Conservation (phyloP, 139 green algal species). For the Raphidocelis subcapitata region DNA sequence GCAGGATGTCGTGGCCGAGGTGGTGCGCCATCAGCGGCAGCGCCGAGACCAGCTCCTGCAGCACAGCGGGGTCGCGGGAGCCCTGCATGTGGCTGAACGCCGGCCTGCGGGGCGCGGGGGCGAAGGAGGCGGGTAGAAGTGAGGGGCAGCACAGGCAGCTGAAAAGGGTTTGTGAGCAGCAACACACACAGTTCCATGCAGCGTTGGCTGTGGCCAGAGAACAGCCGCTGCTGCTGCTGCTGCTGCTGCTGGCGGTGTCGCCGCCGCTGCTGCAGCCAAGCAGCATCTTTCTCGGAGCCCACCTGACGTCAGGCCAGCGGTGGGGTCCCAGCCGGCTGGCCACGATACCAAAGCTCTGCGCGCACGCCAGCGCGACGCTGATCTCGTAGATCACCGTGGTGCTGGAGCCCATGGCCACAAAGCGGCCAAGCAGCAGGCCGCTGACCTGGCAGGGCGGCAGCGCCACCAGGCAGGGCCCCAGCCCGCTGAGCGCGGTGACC, state of each 20-base stretch:
- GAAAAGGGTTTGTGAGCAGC: too few relatives aligned
- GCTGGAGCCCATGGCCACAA: constrained; percentile 22
- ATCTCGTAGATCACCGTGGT: constrained; percentile 21
- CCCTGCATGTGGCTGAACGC: constrained; percentile 15
- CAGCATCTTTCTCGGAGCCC: too few relatives aligned
- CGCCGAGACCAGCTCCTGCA: constrained; percentile 16
- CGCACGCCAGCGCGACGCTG: constrained; percentile 34
- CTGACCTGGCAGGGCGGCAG: constrained; percentile 20
- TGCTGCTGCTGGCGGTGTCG: too few relatives aligned
- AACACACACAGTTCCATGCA: too few relatives aligned
- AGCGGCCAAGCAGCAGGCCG: constrained; percentile 34
- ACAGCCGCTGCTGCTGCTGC: too few relatives aligned
- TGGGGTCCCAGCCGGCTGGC: constrained; percentile 25
- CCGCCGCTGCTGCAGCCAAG: too few relatives aligned
- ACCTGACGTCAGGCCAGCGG: constrained; percentile 35
- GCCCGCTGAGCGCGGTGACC: constrained; percentile 17
- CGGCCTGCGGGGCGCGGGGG: not conserved
- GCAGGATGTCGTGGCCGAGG: constrained; percentile 15
- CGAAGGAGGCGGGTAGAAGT: too few relatives aligned
- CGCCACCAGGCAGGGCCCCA: constrained; percentile 21
- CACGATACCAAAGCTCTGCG: constrained; percentile 39
- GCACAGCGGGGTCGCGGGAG: constrained; percentile 29
- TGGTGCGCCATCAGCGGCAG: constrained; percentile 27
- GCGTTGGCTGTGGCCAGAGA: too few relatives aligned
- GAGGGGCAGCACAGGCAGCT: too few relatives aligned